Base-by-base conservation (phyloP, 2,329 filamentous ascomycete genomes). In the Didymella lethalis region DNA sequence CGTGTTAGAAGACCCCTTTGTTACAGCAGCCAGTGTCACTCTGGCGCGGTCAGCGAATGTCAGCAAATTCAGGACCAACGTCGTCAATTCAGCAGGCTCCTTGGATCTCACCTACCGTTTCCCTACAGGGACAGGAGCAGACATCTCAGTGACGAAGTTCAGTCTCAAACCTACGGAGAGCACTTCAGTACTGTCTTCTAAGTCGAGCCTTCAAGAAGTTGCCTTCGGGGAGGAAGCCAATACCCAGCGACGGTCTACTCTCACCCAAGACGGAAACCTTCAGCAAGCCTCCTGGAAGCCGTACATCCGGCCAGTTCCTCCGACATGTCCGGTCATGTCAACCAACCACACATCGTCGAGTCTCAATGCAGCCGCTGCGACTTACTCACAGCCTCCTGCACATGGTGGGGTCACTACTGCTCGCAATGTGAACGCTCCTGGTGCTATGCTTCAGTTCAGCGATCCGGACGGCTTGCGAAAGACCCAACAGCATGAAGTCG, bases 71-170 rank as follows among this genome's bases (percentile, higher is more conserved):
- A 38, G 29, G 43, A 16, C 8, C 29, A 25, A 40, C 31, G 50
- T 10, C 5, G 14, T 40, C 10, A 54, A 40, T 8, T 36, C 26
- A n/a, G 53, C 48, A 28, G 66, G 67, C 4, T 65, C 64, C 2
- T 61, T 74, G 54, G 62, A 74, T 52, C 68, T 72, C 34, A 53
- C 53, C 6, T 74, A 71, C 50, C 57, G 68, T 31, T 75, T 73
- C 57, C 73, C 70, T 5, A 47, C n/a, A 1, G 63, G 60, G 34
- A 18, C 41, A 43, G 41, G 43, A 14, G 7, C 29, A 46, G 43
- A 16, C 14, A 7, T 11, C 23, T 26, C 28, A 20, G 11, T 20
- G 5, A n/a, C 8, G 14, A 28, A 20, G 0, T 11, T 26, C 32
- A 25, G n/a, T 20, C 10, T 16, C 45, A 45, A 23, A 7, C 40